Evolutionary conservation across 805 yeast species (phyloP).

Genomic region (Naumovozyma castellii): DNA sequence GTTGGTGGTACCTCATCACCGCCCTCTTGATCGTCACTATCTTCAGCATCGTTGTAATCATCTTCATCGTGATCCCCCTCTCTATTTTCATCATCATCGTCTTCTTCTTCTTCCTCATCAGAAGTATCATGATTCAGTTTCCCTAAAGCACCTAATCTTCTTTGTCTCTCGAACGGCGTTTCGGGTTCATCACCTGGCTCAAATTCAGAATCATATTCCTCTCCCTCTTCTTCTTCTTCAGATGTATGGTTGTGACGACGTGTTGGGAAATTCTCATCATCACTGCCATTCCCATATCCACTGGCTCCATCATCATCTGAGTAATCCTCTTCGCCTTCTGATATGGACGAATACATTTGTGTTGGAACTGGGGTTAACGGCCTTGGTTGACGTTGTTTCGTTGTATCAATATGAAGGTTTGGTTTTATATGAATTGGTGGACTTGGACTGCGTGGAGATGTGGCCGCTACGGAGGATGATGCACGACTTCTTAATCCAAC

Average conservation of each 20-base stretch:
- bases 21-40: neutral
- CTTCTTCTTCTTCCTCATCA: constrained; percentile 34
- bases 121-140: constrained; percentile 29
- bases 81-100: neutral
- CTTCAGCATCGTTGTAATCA: neutral
- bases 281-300: constrained; percentile 9
- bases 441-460: neutral
- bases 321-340: constrained; percentile 4
- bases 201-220: constrained; percentile 15
- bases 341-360: neutral
- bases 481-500: constrained; percentile 40
- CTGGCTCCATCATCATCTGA: constrained; percentile 13
- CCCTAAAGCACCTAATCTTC: constrained; percentile 55
- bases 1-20: neutral
- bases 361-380: constrained; percentile 8
- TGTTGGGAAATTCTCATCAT: constrained; percentile 6
- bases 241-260: constrained; percentile 10
- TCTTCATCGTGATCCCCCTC: neutral
- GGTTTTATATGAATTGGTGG: no score
- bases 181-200: constrained; percentile 35
- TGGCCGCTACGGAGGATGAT: neutral
- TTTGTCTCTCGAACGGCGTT: constrained; percentile 55
- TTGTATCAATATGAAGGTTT: neutral
- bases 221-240: constrained; percentile 10
- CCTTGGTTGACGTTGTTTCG: neutral